phyloP scores from a whole-genome alignment of 148 eudicot species.

The Camellia sinensis region DNA sequence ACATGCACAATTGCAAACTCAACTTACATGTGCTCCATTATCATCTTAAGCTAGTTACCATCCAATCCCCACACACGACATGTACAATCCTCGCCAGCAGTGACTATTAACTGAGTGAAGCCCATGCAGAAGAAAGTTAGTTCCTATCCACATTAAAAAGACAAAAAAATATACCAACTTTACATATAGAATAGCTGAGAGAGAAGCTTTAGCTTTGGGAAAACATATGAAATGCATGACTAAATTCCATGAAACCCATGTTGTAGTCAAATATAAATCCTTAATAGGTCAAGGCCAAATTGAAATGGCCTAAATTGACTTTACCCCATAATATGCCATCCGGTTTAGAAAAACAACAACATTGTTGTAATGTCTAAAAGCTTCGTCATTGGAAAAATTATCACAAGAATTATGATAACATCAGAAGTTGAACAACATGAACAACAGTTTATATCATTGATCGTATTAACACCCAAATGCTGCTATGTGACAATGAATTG shows the following conservation, averaged over 20 bases:
- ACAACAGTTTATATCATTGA: background rate
- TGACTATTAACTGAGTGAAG: conserved; percentile 64
- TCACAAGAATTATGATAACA: background rate
- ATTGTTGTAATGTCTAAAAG: background rate
- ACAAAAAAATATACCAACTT: background rate
- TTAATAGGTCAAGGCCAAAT: background rate
- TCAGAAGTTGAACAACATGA: background rate
- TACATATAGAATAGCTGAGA: background rate
- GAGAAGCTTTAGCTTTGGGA: too few species aligned
- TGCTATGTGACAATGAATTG: background rate
- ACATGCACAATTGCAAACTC: background rate
- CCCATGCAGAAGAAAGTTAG: conserved; percentile 27
- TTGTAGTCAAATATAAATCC: background rate
- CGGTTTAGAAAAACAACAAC: background rate
- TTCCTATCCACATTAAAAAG: background rate
- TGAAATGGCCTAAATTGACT: background rate
- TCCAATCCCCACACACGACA: conserved; percentile 87
- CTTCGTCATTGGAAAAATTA: background rate
- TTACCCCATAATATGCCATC: background rate
- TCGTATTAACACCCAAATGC: background rate
- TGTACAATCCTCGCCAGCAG: conserved; percentile 98
- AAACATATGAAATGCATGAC: background rate
- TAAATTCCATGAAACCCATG: background rate
- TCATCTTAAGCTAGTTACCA: conserved; percentile 61
- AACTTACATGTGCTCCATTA: conserved; percentile 89